These are phyloP conservation scores for Verticillium klebahnii DNA, from an alignment of 2,329 filamentous ascomycete genomes.

Conservation along the genomic window DNA sequence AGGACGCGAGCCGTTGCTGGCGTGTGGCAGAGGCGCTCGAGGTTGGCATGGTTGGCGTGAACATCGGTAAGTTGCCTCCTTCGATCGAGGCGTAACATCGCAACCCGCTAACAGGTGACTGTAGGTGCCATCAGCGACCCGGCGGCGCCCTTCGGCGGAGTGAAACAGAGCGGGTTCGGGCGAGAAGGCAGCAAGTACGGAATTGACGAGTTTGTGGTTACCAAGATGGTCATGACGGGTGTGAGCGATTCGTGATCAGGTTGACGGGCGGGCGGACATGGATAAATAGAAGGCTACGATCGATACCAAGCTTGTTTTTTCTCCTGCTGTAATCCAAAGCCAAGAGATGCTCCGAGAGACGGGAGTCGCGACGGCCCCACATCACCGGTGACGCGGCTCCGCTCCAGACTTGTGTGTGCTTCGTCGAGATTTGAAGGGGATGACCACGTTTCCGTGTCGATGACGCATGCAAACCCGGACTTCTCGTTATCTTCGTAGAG, in stretches of 20 bases:
- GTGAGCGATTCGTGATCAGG: not conserved
- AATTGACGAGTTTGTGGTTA: constrained; percentile 12
- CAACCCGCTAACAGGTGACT: not conserved
- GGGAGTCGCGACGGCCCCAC: too few species aligned
- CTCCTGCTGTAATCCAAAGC: too few species aligned
- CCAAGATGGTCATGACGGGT: constrained; percentile 13
- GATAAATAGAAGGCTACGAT: not conserved
- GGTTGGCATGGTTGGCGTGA: constrained; percentile 63
- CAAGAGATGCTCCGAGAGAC: too few species aligned
- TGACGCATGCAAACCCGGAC: too few species aligned
- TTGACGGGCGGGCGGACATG: not conserved
- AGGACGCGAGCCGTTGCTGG: constrained; percentile 29
- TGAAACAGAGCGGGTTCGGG: constrained; percentile 79
- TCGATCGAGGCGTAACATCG: not conserved
- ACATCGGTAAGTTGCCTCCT: constrained; percentile 28
- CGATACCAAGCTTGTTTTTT: too few species aligned
- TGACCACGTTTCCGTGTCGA: too few species aligned
- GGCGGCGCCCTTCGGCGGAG: constrained; percentile 66
- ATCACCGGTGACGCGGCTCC: too few species aligned
- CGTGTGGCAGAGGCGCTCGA: constrained; percentile 51
- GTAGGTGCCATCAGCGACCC: constrained; percentile 34
- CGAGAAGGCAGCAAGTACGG: constrained; percentile 69
- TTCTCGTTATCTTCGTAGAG: too few species aligned
- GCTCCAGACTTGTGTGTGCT: too few species aligned
- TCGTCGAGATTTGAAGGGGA: too few species aligned